These are phyloP conservation scores for Bruguiera gymnorhiza DNA, from an alignment of 345 rosid genomes.

Conservation along the genomic window DNA sequence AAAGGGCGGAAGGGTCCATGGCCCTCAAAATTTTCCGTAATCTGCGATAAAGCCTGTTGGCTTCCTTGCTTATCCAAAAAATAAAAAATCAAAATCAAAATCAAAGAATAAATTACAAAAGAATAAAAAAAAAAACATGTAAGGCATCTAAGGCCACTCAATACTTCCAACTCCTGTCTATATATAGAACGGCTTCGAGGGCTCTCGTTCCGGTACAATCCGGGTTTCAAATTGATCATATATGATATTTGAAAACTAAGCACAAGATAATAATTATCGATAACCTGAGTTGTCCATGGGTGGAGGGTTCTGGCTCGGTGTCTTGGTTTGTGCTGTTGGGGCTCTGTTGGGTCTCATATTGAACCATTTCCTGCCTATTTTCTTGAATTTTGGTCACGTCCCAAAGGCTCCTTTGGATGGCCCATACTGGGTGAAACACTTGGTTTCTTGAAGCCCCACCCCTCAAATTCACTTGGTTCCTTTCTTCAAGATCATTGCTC, in stretches of 20 bases:
- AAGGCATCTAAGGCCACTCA: too few species aligned
- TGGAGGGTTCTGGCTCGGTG: conserved; percentile 26
- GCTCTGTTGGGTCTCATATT: conserved; percentile 23
- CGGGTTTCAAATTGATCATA: background rate
- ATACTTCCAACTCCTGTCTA: background rate
- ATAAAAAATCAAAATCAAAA: background rate
- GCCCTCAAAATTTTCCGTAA: too few species aligned
- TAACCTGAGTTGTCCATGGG: conserved; percentile 21
- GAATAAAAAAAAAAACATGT: too few species aligned
- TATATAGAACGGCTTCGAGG: conserved; percentile 21
- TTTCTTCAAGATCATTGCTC: conserved; percentile 47
- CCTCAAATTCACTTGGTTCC: conserved; percentile 45
- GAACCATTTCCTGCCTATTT: conserved; percentile 39
- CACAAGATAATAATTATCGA: background rate
- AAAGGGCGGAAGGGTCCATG: too few species aligned
- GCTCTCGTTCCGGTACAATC: conserved; percentile 3
- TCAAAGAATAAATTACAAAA: too few species aligned
- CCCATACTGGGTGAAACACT: conserved; percentile 63
- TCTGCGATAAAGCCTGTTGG: conserved; percentile 13
- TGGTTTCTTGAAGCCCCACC: conserved; percentile 45
- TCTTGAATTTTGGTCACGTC: conserved; percentile 24
- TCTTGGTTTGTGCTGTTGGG: conserved; percentile 20
- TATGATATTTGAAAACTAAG: background rate
- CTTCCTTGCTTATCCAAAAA: background rate
- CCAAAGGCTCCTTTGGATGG: conserved; percentile 54